These are phyloP conservation scores for Helianthus annuus DNA, from an alignment of 129 eudicot genomes.

Conservation along the genomic window HanXRQr2.0-SUNRISE NC_035446.2:11255519-11256018, in stretches of 20 bases:
- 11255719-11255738: neutral
- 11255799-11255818: slow-evolving; percentile 12
- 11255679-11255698: slow-evolving; percentile 3
- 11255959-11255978: slow-evolving; percentile 23
- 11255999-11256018: slow-evolving; percentile 18
- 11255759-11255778: slow-evolving; percentile 18
- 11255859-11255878: neutral
- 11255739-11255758: slow-evolving; percentile 21
- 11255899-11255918: slow-evolving; percentile 21
- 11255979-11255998: slow-evolving; percentile 15
- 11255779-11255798: slow-evolving; percentile 5
- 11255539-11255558: slow-evolving; percentile 18
- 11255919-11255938: slow-evolving; percentile 29
- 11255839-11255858: slow-evolving; percentile 13
- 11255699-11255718: slow-evolving; percentile 11
- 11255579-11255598: slow-evolving; percentile 22
- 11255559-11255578: slow-evolving; percentile 26
- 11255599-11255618: slow-evolving; percentile 22
- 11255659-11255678: neutral
- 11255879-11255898: slow-evolving; percentile 7
- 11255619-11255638: slow-evolving; percentile 7
- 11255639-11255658: slow-evolving; percentile 6
- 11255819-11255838: slow-evolving; percentile 23
- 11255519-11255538: slow-evolving; percentile 27
- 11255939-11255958: slow-evolving; percentile 31